Evolutionary conservation across 2,329 filamentous ascomycete species (phyloP).

Genomic region (Microdochium paspali): DNA sequence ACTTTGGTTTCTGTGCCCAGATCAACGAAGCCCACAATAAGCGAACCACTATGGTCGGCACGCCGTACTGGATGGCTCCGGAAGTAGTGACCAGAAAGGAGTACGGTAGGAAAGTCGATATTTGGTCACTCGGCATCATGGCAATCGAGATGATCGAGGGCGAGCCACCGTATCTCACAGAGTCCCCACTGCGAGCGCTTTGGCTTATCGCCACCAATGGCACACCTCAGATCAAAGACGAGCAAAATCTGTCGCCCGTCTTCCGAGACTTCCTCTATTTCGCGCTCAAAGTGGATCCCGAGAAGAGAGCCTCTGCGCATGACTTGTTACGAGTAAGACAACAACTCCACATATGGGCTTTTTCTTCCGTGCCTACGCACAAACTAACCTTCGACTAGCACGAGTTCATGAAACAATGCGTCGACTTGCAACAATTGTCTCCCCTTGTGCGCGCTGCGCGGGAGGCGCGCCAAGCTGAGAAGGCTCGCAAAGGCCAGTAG

Average conservation of each 20-base stretch:
- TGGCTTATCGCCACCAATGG: slow-evolving; percentile 97
- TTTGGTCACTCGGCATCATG: slow-evolving; percentile 99
- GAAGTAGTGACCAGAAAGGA: slow-evolving; percentile 97
- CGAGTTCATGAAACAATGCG: slow-evolving; percentile 69
- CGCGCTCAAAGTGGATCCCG: slow-evolving; percentile 91
- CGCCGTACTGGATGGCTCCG: slow-evolving; percentile 99
- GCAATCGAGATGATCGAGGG: slow-evolving; percentile 99
- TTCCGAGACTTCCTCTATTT: slow-evolving; percentile 91
- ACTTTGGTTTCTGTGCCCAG: slow-evolving; percentile 97
- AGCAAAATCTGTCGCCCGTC: slow-evolving; percentile 67
- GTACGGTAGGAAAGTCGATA: slow-evolving; percentile 96
- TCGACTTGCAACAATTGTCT: slow-evolving; percentile 67
- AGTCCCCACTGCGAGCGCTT: slow-evolving; percentile 83
- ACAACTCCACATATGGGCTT: not conserved
- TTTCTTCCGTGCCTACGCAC: slow-evolving; percentile 8
- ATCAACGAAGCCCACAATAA: slow-evolving; percentile 97
- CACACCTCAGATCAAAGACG: slow-evolving; percentile 90
- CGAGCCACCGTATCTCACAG: slow-evolving; percentile 92
- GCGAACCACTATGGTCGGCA: slow-evolving; percentile 97
- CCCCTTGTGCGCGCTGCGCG: slow-evolving; percentile 81
- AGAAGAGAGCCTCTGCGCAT: slow-evolving; percentile 91
- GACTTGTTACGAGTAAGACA: slow-evolving; percentile 78
- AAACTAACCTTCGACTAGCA: slow-evolving; percentile 42
- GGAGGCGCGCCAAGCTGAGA: slow-evolving; percentile 77
- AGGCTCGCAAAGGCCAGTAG: slow-evolving; percentile 55